These are phyloP conservation scores for Naganishia liquefaciens DNA, from an alignment of 1,284 basidiomycete species.

Conservation along the genomic window DNA sequence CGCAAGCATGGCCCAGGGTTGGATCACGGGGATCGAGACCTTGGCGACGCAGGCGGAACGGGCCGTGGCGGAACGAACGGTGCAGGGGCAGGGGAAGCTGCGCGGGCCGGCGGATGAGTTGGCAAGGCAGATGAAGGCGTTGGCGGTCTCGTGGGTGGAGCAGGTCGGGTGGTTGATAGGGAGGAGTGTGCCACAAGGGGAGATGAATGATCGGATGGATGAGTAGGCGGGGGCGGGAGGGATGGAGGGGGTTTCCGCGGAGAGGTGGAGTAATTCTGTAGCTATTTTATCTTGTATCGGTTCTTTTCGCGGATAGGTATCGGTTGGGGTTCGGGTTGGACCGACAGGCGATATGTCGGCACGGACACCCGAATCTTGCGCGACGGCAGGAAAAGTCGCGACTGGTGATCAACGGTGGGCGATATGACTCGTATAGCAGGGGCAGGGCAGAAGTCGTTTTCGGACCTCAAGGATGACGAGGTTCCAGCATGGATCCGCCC, in stretches of 20 bases:
- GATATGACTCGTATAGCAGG: no score
- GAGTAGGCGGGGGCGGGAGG: slow-evolving; percentile 16
- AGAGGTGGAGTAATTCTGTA: not conserved
- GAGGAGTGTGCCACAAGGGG: not conserved
- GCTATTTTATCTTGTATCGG: not conserved
- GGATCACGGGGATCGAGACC: slow-evolving; percentile 17
- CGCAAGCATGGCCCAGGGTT: slow-evolving; percentile 11
- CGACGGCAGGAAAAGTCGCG: no score
- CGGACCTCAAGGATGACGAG: no score
- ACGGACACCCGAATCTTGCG: no score
- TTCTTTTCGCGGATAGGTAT: not conserved
- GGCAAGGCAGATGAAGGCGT: not conserved
- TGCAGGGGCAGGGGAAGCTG: not conserved
- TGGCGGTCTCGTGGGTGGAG: slow-evolving; percentile 2
- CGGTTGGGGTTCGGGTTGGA: no score
- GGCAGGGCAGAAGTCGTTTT: no score
- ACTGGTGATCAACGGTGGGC: no score
- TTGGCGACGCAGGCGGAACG: not conserved
- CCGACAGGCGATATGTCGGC: no score
- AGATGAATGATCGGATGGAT: slow-evolving; percentile 22
- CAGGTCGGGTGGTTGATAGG: slow-evolving; percentile 26
- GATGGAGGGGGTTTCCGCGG: not conserved
- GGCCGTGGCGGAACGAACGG: not conserved
- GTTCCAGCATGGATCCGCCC: no score
- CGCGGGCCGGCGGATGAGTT: not conserved